phyloP scores from a whole-genome alignment of 2,329 filamentous ascomycete genomes.

The Mycosphaerella arachidis region DNA sequence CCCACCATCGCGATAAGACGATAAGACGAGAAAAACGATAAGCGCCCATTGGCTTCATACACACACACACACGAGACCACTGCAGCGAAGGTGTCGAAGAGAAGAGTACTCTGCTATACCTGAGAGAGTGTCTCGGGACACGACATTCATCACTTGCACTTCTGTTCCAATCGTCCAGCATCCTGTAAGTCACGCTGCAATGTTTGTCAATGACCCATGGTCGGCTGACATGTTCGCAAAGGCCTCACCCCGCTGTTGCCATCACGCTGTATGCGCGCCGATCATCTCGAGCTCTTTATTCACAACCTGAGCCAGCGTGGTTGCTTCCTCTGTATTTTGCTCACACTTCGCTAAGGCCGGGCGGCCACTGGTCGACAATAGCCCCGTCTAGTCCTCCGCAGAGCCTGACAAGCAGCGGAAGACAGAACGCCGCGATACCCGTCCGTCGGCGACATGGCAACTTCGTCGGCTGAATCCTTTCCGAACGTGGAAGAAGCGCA shows the following conservation, averaged over 20 bases:
- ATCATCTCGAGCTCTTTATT: slow-evolving; percentile 1
- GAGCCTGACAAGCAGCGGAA: neutral
- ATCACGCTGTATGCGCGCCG: neutral
- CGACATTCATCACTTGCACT: neutral
- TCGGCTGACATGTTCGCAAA: slow-evolving; percentile 3
- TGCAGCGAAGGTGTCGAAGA: neutral
- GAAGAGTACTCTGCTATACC: neutral
- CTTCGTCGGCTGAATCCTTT: slow-evolving; percentile 16
- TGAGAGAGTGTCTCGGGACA: slow-evolving; percentile 1
- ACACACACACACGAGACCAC: neutral
- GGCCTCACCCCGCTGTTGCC: neutral
- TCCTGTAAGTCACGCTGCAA: neutral
- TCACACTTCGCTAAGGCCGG: neutral
- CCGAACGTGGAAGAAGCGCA: slow-evolving; percentile 7
- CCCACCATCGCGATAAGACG: neutral
- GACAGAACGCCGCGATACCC: slow-evolving; percentile 1
- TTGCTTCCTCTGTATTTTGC: neutral
- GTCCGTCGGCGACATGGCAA: slow-evolving; percentile 14
- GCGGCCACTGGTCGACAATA: slow-evolving; percentile 1
- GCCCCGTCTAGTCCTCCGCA: neutral
- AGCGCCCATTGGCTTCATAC: neutral
- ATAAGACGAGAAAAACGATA: neutral
- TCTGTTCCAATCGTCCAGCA: neutral
- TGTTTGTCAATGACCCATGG: neutral
- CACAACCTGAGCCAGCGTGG: neutral